A percentile compares a stretch with the other conserved stretches of the same genome.
Conservation (phyloP, 2,329 filamentous ascomycete species). For the Calonectria montana region DNA sequence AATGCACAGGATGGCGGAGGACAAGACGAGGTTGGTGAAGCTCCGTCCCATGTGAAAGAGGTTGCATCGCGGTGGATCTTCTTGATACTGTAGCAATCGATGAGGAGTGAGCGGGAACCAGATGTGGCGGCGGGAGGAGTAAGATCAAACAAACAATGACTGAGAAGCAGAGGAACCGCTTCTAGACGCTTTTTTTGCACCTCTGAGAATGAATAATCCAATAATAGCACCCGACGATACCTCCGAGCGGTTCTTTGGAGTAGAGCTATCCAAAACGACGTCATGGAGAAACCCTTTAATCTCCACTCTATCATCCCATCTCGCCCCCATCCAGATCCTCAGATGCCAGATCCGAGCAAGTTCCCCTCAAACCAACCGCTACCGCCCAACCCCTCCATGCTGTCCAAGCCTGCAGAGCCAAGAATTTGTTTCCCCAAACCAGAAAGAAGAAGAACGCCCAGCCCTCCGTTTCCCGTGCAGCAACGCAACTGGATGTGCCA, state of each 20-base stretch:
- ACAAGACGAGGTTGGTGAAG: slow-evolving; percentile 5
- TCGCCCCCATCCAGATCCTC: slow-evolving; percentile 16
- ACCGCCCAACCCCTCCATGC: background rate
- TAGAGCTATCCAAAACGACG: background rate
- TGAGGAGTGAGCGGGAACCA: slow-evolving; percentile 4
- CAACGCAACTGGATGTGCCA: background rate
- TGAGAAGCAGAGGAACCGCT: background rate
- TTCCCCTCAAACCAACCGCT: slow-evolving; percentile 19
- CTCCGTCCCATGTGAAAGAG: slow-evolving; percentile 1
- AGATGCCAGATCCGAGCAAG: slow-evolving; percentile 6
- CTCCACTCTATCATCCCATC: slow-evolving; percentile 3
- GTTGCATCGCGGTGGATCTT: slow-evolving; percentile 13
- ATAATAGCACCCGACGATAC: background rate
- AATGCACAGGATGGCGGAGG: background rate
- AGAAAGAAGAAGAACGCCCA: background rate
- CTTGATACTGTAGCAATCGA: background rate
- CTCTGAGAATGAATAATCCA: background rate
- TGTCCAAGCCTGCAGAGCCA: slow-evolving; percentile 8
- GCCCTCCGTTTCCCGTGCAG: background rate
- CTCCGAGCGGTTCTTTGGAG: background rate
- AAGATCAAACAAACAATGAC: slow-evolving; percentile 7
- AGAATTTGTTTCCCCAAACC: background rate
- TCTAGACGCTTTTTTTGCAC: background rate
- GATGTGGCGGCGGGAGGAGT: background rate
- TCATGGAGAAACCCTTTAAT: background rate